Evolutionary conservation across 1,284 basidiomycete genomes (phyloP).

Genomic region (Termitomyces sp.): DNA sequence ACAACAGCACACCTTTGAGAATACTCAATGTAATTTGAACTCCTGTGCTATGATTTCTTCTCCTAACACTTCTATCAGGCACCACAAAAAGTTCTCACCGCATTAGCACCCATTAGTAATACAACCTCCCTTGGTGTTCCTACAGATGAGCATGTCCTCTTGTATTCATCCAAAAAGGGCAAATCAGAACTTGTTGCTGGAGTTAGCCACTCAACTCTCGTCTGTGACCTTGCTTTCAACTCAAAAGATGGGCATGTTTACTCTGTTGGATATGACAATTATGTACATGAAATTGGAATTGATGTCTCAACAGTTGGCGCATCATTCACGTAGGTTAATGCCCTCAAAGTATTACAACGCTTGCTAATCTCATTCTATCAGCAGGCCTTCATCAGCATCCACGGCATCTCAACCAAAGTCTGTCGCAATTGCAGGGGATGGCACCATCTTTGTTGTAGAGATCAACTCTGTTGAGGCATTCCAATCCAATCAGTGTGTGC

Average conservation of each 20-base stretch:
- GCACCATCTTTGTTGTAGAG: slow-evolving; percentile 72
- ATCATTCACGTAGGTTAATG: slow-evolving; percentile 52
- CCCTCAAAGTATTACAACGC: too few relatives aligned
- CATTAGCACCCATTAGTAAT: slow-evolving; percentile 44
- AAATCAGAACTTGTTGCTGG: slow-evolving; percentile 55
- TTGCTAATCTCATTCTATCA: not conserved
- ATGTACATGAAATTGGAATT: slow-evolving; percentile 58
- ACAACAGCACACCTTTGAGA: slow-evolving; percentile 53
- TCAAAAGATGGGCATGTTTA: slow-evolving; percentile 49
- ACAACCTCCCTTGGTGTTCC: slow-evolving; percentile 78
- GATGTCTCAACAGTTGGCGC: slow-evolving; percentile 23
- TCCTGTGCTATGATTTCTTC: not conserved
- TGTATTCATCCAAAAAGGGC: slow-evolving; percentile 47
- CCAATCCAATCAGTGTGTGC: slow-evolving; percentile 61
- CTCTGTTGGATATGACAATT: slow-evolving; percentile 80
- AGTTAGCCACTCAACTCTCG: slow-evolving; percentile 64
- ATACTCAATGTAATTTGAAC: slow-evolving; percentile 50
- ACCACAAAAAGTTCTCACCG: slow-evolving; percentile 77
- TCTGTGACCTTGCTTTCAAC: slow-evolving; percentile 60
- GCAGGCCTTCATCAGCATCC: slow-evolving; percentile 42
- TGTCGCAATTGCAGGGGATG: slow-evolving; percentile 56
- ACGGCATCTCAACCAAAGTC: slow-evolving; percentile 72
- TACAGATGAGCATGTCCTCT: slow-evolving; percentile 77
- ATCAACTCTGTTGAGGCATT: slow-evolving; percentile 63
- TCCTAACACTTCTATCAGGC: slow-evolving; percentile 41